A percentile compares a stretch with the other conserved stretches of the same genome.
Evolutionary conservation across 257 asterid genomes (phyloP).

Genomic region (Datura wrightii): DNA sequence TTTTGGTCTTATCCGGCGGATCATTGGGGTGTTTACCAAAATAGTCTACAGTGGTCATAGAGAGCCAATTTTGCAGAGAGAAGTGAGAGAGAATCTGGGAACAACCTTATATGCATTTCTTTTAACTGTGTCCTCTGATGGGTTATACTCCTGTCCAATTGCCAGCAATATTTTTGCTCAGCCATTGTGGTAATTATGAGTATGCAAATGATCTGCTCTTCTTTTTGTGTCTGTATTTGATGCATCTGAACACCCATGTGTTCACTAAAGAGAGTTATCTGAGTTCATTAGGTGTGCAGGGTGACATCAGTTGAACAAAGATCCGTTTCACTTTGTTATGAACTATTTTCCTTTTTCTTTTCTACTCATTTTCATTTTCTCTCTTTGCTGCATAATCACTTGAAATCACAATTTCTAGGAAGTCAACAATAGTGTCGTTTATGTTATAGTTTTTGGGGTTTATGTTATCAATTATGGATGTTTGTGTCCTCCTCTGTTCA

Average conservation of each 20-base stretch:
- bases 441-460: neutral
- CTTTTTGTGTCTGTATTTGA: neutral
- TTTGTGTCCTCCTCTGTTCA: slow-evolving; percentile 34
- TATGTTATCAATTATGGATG: neutral
- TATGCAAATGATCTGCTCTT: neutral
- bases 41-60: too few relatives aligned
- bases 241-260: slow-evolving; percentile 12
- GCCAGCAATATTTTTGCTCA: neutral
- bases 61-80: too few relatives aligned
- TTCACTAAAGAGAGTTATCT: slow-evolving; percentile 26
- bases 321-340: slow-evolving; percentile 18
- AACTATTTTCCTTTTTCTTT: neutral
- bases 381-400: slow-evolving; percentile 21
- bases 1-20: too few relatives aligned
- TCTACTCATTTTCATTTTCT: slow-evolving; percentile 9
- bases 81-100: too few relatives aligned
- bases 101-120: neutral
- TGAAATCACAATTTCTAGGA: slow-evolving; percentile 10
- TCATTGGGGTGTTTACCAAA: too few relatives aligned
- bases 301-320: neutral
- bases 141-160: neutral
- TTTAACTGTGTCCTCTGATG: slow-evolving; percentile 13
- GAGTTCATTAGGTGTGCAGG: slow-evolving; percentile 14
- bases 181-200: neutral
- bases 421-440: slow-evolving; percentile 7